Conservation (phyloP, 768 basidiomycete genomes). For the Cyclocybe aegerita region DNA sequence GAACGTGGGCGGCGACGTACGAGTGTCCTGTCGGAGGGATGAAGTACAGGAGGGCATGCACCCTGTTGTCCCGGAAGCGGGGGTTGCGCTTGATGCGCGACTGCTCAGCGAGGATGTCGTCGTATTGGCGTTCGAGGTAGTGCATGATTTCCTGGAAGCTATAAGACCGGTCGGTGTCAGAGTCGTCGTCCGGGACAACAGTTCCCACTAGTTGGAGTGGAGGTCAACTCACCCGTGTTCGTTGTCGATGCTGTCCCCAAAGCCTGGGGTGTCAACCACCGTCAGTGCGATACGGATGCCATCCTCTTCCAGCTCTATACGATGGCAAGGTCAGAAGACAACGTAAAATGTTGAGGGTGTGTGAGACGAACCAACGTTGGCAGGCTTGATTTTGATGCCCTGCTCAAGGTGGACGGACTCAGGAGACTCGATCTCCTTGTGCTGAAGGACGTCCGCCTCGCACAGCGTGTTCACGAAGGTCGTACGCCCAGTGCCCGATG, state of each 20-base stretch:
- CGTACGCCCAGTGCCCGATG: constrained; percentile 84
- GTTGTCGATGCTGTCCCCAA: constrained; percentile 90
- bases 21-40: constrained; percentile 86
- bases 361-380: constrained; percentile 65
- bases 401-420: constrained; percentile 77
- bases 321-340: background rate
- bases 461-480: constrained; percentile 93
- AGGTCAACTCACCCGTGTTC: constrained; percentile 65
- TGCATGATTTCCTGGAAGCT: constrained; percentile 88
- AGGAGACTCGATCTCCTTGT: constrained; percentile 64
- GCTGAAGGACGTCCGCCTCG: constrained; percentile 71
- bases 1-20: constrained; percentile 40
- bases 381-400: constrained; percentile 76
- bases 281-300: constrained; percentile 88
- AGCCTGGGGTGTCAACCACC: constrained; percentile 91
- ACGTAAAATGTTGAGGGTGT: background rate
- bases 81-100: constrained; percentile 93
- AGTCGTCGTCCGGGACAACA: too few species aligned
- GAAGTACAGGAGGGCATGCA: constrained; percentile 88
- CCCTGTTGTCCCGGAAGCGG: constrained; percentile 85
- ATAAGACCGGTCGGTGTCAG: background rate
- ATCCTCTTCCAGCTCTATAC: constrained; percentile 86
- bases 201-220: background rate
- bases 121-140: constrained; percentile 90
- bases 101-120: constrained; percentile 85